These are phyloP conservation scores for Mycena polygramma DNA, from an alignment of 768 basidiomycete species.

Conservation along the genomic window DNA sequence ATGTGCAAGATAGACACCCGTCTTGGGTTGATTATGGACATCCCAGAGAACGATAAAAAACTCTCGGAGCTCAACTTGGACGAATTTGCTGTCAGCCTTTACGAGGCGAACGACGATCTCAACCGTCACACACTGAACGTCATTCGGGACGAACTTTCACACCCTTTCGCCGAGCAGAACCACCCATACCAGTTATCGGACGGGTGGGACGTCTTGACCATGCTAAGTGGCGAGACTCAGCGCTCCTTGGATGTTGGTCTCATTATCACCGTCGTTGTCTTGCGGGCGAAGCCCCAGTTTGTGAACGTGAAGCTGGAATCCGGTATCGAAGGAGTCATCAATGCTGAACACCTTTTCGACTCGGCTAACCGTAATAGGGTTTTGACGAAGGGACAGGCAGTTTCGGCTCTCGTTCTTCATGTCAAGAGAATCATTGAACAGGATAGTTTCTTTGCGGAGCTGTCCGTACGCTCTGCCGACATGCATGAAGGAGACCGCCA, in stretches of 20 bases:
- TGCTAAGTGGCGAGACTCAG: conserved; percentile 94
- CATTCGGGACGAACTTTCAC: conserved; percentile 87
- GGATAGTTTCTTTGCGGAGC: conserved; percentile 76
- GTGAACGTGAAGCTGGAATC: conserved; percentile 87
- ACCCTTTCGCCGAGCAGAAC: conserved; percentile 85
- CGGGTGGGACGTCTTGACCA: conserved; percentile 89
- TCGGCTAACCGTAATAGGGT: conserved; percentile 56
- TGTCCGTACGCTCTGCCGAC: conserved; percentile 79
- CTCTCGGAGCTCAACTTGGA: conserved; percentile 93
- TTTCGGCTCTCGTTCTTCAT: conserved; percentile 83
- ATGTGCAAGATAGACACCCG: conserved; percentile 91
- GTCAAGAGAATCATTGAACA: conserved; percentile 72
- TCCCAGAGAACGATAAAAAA: conserved; percentile 82
- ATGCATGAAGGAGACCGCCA: conserved; percentile 71
- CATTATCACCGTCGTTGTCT: conserved; percentile 82
- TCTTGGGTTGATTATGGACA: conserved; percentile 93
- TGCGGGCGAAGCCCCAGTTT: conserved; percentile 63
- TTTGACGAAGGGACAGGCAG: conserved; percentile 81
- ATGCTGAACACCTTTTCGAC: conserved; percentile 69
- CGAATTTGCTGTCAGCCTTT: conserved; percentile 95
- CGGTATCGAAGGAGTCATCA: conserved; percentile 88
- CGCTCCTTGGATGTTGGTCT: conserved; percentile 83
- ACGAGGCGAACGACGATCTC: conserved; percentile 83
- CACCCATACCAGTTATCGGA: conserved; percentile 71
- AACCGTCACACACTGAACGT: conserved; percentile 92